Percentiles rank a stretch among this genome's conserved stretches.
Conservation (phyloP, 1,139 yeast genomes). For the Lodderomyces orthopsilosis region DNA sequence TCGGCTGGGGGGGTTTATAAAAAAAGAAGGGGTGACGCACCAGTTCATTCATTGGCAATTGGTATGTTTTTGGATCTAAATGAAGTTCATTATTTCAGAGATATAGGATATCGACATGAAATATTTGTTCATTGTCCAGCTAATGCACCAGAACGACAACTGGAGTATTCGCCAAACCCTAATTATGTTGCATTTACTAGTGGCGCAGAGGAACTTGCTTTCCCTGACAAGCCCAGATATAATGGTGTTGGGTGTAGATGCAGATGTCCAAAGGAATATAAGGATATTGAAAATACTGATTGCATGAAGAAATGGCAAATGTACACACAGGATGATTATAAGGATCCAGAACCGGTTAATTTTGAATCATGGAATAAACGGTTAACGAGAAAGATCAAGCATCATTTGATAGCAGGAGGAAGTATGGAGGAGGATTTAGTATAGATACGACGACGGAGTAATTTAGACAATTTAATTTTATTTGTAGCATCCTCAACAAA, state of each 20-base stretch:
- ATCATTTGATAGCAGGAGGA: conserved; percentile 6
- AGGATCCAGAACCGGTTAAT: conserved; percentile 22
- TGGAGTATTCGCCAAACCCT: conserved; percentile 31
- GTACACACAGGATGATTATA: conserved; percentile 34
- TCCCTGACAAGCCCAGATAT: conserved; percentile 40
- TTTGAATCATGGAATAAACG: conserved; percentile 34
- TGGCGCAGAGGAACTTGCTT: conserved; percentile 21
- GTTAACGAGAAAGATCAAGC: conserved; percentile 21
- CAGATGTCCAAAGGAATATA: conserved; percentile 57
- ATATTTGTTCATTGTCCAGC: conserved; percentile 80
- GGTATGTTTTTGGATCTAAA: conserved; percentile 65
- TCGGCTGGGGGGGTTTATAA: conserved; percentile 74
- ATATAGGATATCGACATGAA: conserved; percentile 83
- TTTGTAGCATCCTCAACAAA: no score
- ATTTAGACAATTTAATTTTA: no score
- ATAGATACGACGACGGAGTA: background rate
- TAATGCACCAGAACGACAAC: conserved; percentile 51
- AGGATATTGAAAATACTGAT: conserved; percentile 48
- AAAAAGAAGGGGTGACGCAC: conserved; percentile 97
- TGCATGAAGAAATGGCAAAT: conserved; percentile 60
- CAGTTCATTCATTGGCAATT: conserved; percentile 81
- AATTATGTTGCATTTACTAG: conserved; percentile 10
- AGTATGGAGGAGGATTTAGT: conserved; percentile 4
- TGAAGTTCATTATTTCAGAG: conserved; percentile 85
- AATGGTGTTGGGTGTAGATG: conserved; percentile 87